phyloP scores from a whole-genome alignment of 1,284 basidiomycete species.

The Cryptococcus deneoformans region DNA sequence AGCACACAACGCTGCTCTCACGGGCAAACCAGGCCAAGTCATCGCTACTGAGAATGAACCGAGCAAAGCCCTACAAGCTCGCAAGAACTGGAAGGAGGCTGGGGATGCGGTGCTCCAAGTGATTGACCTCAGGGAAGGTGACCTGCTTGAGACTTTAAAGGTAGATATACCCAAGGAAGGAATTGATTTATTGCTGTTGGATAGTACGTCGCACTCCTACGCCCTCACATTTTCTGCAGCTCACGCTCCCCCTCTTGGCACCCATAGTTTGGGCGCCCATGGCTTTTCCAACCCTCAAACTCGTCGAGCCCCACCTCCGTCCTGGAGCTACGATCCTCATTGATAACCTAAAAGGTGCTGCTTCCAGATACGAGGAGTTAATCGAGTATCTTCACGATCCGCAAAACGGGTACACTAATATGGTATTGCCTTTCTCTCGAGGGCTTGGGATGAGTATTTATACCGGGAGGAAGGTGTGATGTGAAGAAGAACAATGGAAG shows the following conservation, averaged over 20 bases:
- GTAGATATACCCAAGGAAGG: constrained; percentile 8
- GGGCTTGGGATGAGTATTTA: constrained; percentile 28
- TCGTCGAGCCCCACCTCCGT: constrained; percentile 21
- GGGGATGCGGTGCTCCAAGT: constrained; percentile 15
- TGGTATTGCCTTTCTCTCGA: constrained; percentile 22
- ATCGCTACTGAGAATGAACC: constrained; percentile 33
- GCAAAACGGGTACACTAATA: constrained; percentile 13
- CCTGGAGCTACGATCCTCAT: constrained; percentile 21
- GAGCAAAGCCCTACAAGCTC: constrained; percentile 19
- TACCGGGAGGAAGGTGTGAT: background rate
- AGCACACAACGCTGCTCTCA: constrained; percentile 7
- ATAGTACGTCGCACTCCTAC: constrained; percentile 20
- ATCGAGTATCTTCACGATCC: constrained; percentile 14
- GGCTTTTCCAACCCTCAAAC: constrained; percentile 23
- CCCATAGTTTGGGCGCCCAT: constrained; percentile 29
- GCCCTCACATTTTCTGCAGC: background rate
- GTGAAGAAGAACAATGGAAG: too few species aligned
- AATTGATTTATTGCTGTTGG: constrained; percentile 29
- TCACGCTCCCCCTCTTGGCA: background rate
- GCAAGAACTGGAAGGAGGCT: constrained; percentile 20
- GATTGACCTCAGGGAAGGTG: constrained; percentile 34
- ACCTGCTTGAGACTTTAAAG: constrained; percentile 29
- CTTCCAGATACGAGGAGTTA: constrained; percentile 22
- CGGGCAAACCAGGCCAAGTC: constrained; percentile 15
- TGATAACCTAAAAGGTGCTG: constrained; percentile 18